Conservation (phyloP, 2,329 filamentous ascomycete genomes). For the Onygena corvina region DNA sequence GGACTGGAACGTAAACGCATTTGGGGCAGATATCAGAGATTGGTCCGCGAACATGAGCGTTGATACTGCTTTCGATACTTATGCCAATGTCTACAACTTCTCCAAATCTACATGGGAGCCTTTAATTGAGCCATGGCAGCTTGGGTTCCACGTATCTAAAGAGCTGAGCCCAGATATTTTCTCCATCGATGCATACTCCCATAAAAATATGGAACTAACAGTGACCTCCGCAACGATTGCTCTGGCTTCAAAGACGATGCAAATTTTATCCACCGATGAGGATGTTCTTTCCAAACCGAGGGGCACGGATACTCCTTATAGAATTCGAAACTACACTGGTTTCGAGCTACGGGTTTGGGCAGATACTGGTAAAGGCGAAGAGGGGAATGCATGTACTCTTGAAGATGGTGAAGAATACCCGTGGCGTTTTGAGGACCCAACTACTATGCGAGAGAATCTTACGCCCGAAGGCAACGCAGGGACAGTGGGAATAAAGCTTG, state of each 20-base stretch:
- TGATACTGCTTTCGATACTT: constrained; percentile 82
- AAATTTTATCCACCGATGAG: constrained; percentile 76
- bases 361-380: constrained; percentile 58
- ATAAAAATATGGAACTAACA: constrained; percentile 83
- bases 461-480: constrained; percentile 70
- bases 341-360: constrained; percentile 80
- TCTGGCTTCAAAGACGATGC: constrained; percentile 79
- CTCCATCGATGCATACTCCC: constrained; percentile 74
- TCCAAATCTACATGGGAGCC: constrained; percentile 98
- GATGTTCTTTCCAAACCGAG: constrained; percentile 89
- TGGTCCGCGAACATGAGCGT: constrained; percentile 84
- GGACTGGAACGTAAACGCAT: constrained; percentile 85
- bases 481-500: constrained; percentile 68
- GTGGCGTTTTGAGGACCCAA: constrained; percentile 95
- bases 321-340: constrained; percentile 88
- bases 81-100: constrained; percentile 97
- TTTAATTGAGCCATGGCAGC: constrained; percentile 85
- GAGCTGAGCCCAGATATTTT: constrained; percentile 63
- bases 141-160: constrained; percentile 80
- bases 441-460: constrained; percentile 87
- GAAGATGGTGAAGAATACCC: constrained; percentile 81
- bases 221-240: constrained; percentile 90
- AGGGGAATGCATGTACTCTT: constrained; percentile 57
- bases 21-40: constrained; percentile 70
- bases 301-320: constrained; percentile 81